Evolutionary conservation across 768 basidiomycete species (phyloP).

Genomic region (Tulasnella calospora): DNA sequence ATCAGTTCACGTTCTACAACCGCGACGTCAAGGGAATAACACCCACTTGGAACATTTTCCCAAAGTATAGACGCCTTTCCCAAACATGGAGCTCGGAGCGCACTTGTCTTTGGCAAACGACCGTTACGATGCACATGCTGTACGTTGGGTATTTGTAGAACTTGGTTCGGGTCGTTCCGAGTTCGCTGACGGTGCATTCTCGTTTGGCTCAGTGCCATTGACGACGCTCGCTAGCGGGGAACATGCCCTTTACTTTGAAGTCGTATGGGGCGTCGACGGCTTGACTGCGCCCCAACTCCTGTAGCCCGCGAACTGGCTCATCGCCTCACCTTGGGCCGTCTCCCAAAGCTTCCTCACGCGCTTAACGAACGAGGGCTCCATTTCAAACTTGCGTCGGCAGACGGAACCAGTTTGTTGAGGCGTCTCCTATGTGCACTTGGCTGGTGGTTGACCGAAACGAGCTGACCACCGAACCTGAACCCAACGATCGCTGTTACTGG

Average conservation of each 20-base stretch:
- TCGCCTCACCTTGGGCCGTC: too few relatives aligned
- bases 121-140: not conserved
- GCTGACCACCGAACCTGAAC: too few relatives aligned
- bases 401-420: too few relatives aligned
- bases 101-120: not conserved
- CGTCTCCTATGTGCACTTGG: too few relatives aligned
- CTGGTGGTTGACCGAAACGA: too few relatives aligned
- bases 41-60: not conserved
- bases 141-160: not conserved
- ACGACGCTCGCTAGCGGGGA: not conserved
- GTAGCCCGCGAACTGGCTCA: too few relatives aligned
- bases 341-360: too few relatives aligned
- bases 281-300: not conserved
- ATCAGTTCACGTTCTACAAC: not conserved
- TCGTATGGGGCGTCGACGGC: not conserved
- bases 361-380: too few relatives aligned
- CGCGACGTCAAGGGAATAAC: not conserved
- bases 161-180: not conserved
- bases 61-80: not conserved
- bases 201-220: not conserved
- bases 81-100: not conserved
- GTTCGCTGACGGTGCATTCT: not conserved
- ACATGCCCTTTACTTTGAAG: not conserved
- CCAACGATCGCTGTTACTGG: too few relatives aligned
- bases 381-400: too few relatives aligned